Base-by-base conservation (phyloP, 352 stramenopile genomes). In the Phytophthora megakarya region DNA sequence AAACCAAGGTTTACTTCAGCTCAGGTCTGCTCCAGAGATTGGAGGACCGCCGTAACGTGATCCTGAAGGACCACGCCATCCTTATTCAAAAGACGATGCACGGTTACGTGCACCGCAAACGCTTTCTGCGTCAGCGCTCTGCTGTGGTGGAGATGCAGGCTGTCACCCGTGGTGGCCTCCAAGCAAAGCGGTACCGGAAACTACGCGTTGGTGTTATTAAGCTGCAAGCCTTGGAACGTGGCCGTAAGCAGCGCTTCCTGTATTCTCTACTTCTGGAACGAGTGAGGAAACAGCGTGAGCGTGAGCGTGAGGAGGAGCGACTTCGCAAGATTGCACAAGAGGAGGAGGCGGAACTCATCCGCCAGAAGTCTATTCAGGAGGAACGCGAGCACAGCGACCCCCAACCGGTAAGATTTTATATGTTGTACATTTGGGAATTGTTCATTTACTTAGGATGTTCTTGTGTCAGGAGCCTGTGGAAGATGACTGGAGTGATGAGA, bases 11-110 rank as follows among this genome's bases (percentile, higher is more conserved):
- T 3, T 94, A 92, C 80, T 93, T 94, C 56, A 93, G 87, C 54
- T 90, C 92, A 6, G 93, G 93, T 51, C 67, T 97, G 51, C 67
- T 98, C 35, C 93, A 98, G 76, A 75, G 84, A 62, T 79, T 98
- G 13, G 95, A 98, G 71, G 87, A 93, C 59, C 80, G 81, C 16
- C 82, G 84, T 18, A 90, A 91, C 58, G 67, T 78, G 39, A 87
- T 93, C 40, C 62, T 93, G 3, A 89, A 87, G 56, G 70, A 88
- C 35, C 75, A 92, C 47, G 84, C 84, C n/a, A 79, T 91, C 43
- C 56, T 85, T 19, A 82, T 93, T 45, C 84, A 93, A 58, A 90
- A 90, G 68, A 88, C 72, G 15, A 80, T 93, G 50, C 84, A 80
- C 38, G 80, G 76, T 0, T 81, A 80, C 55, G 67, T 86, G 15